Evolutionary conservation across 116 monocot species (phyloP), one percentile per base, ranked within the genome.

Genomic region (Thalassia testudinum): DNA sequence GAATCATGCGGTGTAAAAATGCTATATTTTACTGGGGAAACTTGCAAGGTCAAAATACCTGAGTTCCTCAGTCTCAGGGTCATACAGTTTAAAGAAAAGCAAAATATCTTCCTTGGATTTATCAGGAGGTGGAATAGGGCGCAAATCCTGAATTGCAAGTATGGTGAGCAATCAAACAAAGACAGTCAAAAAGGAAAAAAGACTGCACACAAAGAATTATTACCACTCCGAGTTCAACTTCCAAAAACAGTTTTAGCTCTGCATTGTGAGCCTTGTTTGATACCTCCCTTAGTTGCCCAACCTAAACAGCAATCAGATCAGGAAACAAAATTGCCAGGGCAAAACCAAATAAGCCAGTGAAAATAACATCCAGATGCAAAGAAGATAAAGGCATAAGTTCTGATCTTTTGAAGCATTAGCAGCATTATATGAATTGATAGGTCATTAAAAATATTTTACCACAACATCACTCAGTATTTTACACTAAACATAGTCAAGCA

Each of bases 71-170:
- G 80, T 90, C 58, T 90, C 79, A 61, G 99, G 90, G 65, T 90
- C 99, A 76, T 99, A 99, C 45, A 90, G 80, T 69, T 99, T 97
- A 75, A 97, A 97, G 60, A 97, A 97, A 17, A 97, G 75, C 44
- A 97, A 51, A 66, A 97, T 79, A 67, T 99, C 82, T 73, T 99
- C 99, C 60, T 86, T 99, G 21, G 81, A 75, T 57, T 90, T 99
- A 21, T 77, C 82, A 48, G 78, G 86, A 34, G 70, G 86, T 68
- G 86, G 66, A 66, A 90, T 56, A 61, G 82, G 66, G 20, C 26
- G 66, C 38, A 67, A 71, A 64, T 85, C 90, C 99, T 99, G 62
- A 57, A 53, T 21, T 40, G 7, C 40, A n/a, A n/a, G n/a, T n/a
- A n/a, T n/a, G n/a, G n/a, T n/a, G n/a, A n/a, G n/a, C n/a, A n/a